Evolutionary conservation across 1,139 yeast genomes (phyloP).

Genomic region (Zhuliangozyma blackwelliae): DNA sequence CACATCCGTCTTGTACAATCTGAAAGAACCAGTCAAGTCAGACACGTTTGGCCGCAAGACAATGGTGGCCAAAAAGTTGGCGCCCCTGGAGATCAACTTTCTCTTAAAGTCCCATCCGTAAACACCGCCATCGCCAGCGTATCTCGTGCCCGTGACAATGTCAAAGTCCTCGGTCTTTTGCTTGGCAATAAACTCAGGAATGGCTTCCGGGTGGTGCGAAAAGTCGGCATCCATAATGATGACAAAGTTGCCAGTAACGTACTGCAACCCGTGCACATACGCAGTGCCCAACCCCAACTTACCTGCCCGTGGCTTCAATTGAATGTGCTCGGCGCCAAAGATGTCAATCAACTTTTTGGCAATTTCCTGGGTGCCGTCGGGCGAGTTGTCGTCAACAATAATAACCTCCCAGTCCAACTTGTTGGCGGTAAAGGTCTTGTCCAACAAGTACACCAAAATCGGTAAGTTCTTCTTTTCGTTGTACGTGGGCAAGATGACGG

Average conservation of each 20-base stretch:
- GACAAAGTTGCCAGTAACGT: conserved; percentile 69
- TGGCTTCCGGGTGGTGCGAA: conserved; percentile 78
- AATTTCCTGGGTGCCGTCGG: conserved; percentile 77
- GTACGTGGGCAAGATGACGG: conserved; percentile 76
- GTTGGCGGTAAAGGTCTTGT: conserved; percentile 62
- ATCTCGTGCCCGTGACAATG: conserved; percentile 83
- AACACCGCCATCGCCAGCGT: conserved; percentile 80
- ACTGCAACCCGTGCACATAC: conserved; percentile 73
- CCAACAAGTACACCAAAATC: conserved; percentile 65
- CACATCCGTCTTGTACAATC: conserved; percentile 70
- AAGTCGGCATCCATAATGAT: conserved; percentile 86
- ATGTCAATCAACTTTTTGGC: conserved; percentile 61
- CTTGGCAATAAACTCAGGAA: conserved; percentile 68
- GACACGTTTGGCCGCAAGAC: conserved; percentile 70
- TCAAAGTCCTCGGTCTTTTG: conserved; percentile 65
- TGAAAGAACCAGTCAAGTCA: conserved; percentile 76
- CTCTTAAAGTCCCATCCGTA: conserved; percentile 85
- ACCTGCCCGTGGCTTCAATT: conserved; percentile 71
- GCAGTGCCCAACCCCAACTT: conserved; percentile 82
- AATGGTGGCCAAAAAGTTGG: conserved; percentile 72
- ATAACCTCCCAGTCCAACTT: conserved; percentile 72
- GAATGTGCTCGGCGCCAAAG: conserved; percentile 62
- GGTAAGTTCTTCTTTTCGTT: conserved; percentile 72
- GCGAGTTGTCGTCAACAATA: conserved; percentile 77
- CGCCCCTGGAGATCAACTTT: conserved; percentile 75